Evolutionary conservation across 2,329 filamentous ascomycete species (phyloP).

Genomic region (Alternaria incomplexa): DNA sequence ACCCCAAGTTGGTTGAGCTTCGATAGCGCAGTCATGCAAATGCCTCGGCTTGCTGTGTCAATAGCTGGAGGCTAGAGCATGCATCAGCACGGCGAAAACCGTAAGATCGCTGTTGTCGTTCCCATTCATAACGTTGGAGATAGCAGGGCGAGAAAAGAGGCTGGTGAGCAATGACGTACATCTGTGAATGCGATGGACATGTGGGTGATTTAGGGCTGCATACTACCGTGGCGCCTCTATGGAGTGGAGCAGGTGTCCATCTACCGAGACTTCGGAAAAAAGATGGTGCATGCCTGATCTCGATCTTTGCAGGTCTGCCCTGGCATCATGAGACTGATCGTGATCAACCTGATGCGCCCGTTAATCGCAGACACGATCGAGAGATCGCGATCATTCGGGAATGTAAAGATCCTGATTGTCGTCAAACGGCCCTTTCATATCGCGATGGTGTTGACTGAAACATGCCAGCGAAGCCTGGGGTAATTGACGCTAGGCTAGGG

Average conservation of each 20-base stretch:
- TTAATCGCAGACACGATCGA: not conserved
- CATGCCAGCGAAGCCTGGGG: constrained; percentile 18
- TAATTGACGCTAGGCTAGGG: not conserved
- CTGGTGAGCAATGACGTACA: constrained; percentile 2
- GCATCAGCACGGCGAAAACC: not conserved
- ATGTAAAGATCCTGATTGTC: not conserved
- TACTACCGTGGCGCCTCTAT: constrained; percentile 2
- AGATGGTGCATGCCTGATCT: not conserved
- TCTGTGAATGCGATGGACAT: not conserved
- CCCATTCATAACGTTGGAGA: not conserved
- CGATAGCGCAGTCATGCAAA: not conserved
- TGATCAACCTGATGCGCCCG: not conserved
- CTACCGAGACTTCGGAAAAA: constrained; percentile 2
- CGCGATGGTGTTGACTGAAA: constrained; percentile 17
- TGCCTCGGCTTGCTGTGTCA: not conserved
- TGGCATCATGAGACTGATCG: not conserved
- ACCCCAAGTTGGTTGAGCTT: not conserved
- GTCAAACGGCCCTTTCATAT: not conserved
- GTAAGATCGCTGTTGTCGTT: not conserved
- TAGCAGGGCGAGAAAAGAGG: not conserved
- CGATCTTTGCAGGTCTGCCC: not conserved
- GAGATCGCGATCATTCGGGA: not conserved
- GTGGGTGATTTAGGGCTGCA: not conserved
- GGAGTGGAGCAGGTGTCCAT: constrained; percentile 1
- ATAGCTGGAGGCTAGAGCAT: not conserved